Conservation (phyloP, 257 asterid genomes). For the Fraxinus cuspidata region DNA sequence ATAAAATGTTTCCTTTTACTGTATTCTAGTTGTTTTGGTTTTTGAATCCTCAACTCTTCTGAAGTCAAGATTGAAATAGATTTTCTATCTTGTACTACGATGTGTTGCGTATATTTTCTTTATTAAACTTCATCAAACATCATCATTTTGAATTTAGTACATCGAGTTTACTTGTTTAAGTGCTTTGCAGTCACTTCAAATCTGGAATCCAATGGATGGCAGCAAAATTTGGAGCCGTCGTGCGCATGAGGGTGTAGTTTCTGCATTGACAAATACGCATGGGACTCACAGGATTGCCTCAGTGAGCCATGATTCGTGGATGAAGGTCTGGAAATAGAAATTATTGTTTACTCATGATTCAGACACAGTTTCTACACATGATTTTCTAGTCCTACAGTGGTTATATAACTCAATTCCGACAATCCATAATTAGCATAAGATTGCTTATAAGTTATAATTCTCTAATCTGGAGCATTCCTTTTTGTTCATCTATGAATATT, state of each 20-base stretch:
- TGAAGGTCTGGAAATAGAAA: conserved; percentile 47
- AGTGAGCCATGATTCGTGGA: conserved; percentile 46
- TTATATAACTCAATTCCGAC: too few relatives aligned
- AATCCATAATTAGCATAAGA: neutral
- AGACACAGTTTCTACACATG: neutral
- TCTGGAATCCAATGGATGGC: conserved; percentile 48
- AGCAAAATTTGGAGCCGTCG: conserved; percentile 30
- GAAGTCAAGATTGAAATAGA: neutral
- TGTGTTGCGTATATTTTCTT: neutral
- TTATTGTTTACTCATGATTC: neutral
- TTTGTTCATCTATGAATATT: too few relatives aligned
- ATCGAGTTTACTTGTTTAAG: neutral
- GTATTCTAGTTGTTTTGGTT: neutral
- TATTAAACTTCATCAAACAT: neutral
- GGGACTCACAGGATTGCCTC: conserved; percentile 41
- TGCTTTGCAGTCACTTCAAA: conserved; percentile 40
- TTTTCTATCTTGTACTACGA: neutral
- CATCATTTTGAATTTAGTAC: neutral
- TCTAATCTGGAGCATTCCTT: neutral
- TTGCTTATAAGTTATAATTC: neutral
- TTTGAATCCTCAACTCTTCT: neutral
- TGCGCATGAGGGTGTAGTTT: conserved; percentile 37
- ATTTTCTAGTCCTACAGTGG: neutral
- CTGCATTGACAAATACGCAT: conserved; percentile 34
- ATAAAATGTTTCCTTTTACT: neutral